Evolutionary conservation across 495 filamentous ascomycete species (phyloP).

Genomic region (Hypoxylon fuscum): DNA sequence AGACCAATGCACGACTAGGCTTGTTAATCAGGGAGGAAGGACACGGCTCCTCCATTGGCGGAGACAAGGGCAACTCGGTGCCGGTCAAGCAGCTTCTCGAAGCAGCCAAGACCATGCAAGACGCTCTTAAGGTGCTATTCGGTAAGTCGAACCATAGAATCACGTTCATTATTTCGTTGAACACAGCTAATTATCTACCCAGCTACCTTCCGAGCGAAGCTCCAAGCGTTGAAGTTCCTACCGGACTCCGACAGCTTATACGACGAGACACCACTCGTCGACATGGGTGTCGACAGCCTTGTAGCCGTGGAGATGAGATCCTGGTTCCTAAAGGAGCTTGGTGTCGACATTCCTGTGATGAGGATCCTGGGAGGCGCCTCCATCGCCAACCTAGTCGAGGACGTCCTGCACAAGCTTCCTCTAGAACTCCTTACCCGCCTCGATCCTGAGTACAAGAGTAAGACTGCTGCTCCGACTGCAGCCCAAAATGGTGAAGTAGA

Average conservation of each 20-base stretch:
- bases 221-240: background rate
- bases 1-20: background rate
- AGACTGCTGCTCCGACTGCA: background rate
- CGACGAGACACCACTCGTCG: conserved; percentile 14
- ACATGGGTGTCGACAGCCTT: conserved; percentile 41
- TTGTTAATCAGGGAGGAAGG: background rate
- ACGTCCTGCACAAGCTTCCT: background rate
- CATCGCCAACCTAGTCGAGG: conserved; percentile 14
- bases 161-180: background rate
- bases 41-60: background rate
- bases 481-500: background rate
- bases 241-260: conserved; percentile 2
- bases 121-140: background rate
- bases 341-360: conserved; percentile 47
- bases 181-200: background rate
- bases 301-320: conserved; percentile 36
- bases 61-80: background rate
- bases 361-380: conserved; percentile 29
- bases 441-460: conserved; percentile 3
- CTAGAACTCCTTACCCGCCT: background rate
- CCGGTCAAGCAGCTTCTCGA: background rate
- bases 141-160: background rate
- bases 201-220: conserved; percentile 4
- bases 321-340: conserved; percentile 41
- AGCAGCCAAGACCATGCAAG: conserved; percentile 1